phyloP scores from a whole-genome alignment of 306 rosid species.

The Castanea mollissima region DNA sequence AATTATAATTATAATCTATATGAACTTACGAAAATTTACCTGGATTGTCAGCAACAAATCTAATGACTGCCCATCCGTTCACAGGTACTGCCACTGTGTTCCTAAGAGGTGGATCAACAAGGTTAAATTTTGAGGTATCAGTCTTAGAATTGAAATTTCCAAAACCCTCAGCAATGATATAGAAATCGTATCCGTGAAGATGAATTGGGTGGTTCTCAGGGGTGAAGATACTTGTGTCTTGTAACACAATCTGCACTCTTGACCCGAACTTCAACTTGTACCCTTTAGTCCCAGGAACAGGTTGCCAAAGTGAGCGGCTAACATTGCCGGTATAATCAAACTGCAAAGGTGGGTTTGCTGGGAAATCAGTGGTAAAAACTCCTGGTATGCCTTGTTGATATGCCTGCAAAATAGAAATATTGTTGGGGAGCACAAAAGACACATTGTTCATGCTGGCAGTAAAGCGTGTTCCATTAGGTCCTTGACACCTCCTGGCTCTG shows the following conservation, averaged over 20 bases:
- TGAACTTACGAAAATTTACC: constrained; percentile 32
- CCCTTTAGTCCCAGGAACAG: constrained; percentile 54
- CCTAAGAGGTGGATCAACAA: constrained; percentile 81
- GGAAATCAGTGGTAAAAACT: constrained; percentile 71
- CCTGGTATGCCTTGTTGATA: constrained; percentile 56
- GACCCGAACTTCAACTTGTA: constrained; percentile 69
- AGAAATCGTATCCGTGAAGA: constrained; percentile 93
- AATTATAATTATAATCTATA: neutral
- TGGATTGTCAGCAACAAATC: constrained; percentile 95
- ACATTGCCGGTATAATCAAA: constrained; percentile 87
- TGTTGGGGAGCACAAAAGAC: constrained; percentile 72
- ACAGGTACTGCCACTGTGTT: constrained; percentile 83
- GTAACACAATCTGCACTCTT: constrained; percentile 76
- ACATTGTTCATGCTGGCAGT: constrained; percentile 82
- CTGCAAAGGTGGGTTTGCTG: constrained; percentile 56
- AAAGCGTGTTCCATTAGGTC: constrained; percentile 90
- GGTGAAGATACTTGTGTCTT: constrained; percentile 76
- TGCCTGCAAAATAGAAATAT: constrained; percentile 70
- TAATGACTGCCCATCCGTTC: constrained; percentile 91
- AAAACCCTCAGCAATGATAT: constrained; percentile 75
- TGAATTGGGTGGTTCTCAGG: constrained; percentile 87
- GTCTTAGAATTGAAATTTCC: constrained; percentile 70
- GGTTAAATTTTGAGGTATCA: constrained; percentile 71
- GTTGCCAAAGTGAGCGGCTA: constrained; percentile 81
- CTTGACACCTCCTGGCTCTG: constrained; percentile 46